A percentile compares a stretch with the other conserved stretches of the same genome.
Evolutionary conservation across 1,284 basidiomycete genomes (phyloP).

Genomic region (Pholiota adiposa): DNA sequence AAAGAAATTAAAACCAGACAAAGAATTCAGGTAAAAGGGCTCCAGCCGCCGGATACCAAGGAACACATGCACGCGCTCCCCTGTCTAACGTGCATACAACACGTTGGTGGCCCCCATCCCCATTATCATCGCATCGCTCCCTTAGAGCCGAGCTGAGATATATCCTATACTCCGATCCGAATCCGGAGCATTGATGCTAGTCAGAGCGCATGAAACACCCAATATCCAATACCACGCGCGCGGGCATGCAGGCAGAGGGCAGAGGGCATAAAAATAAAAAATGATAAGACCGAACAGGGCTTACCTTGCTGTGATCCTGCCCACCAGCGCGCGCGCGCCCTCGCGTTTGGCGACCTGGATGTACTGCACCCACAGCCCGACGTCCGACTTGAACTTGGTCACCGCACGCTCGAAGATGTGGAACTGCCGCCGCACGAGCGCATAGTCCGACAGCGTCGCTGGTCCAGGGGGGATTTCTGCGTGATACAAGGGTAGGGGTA

Average conservation of each 20-base stretch:
- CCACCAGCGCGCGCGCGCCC: conserved; percentile 81
- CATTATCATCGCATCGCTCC: background rate
- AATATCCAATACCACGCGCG: background rate
- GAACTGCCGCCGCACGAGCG: conserved; percentile 81
- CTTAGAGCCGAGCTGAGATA: background rate
- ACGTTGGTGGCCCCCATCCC: background rate
- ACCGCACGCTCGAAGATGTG: conserved; percentile 92
- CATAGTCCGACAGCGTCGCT: conserved; percentile 80
- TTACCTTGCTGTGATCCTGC: conserved; percentile 76
- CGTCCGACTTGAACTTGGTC: conserved; percentile 87
- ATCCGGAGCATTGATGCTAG: background rate
- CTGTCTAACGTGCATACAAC: background rate
- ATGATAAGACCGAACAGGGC: background rate
- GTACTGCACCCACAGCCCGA: conserved; percentile 89
- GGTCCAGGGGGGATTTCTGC: conserved; percentile 56
- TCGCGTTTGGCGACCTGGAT: conserved; percentile 83
- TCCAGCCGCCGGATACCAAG: too few relatives aligned
- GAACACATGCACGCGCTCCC: too few relatives aligned
- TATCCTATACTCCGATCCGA: background rate
- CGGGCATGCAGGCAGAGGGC: background rate
- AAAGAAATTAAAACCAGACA: background rate
- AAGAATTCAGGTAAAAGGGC: background rate
- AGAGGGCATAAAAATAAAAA: background rate
- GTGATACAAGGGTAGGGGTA: background rate
- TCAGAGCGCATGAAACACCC: too few relatives aligned